These are phyloP conservation scores for Sporisorium graminicola DNA, from an alignment of 1,284 basidiomycete genomes.

Conservation along the genomic window DNA sequence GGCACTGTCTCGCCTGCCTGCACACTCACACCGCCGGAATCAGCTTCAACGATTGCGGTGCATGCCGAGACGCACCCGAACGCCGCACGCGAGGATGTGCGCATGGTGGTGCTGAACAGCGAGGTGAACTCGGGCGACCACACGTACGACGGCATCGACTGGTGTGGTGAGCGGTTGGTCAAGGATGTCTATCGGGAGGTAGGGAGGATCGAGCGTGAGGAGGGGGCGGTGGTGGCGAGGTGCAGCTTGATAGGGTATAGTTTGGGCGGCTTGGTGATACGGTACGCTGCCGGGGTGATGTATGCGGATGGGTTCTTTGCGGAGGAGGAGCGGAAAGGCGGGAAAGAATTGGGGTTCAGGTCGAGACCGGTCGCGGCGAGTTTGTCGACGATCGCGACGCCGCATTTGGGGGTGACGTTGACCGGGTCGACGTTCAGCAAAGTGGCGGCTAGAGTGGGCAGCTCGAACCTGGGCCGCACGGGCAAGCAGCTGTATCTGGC, in stretches of 20 bases:
- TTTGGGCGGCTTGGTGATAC: slow-evolving; percentile 82
- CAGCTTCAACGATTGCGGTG: slow-evolving; percentile 13
- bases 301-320: slow-evolving; percentile 71
- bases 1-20: slow-evolving; percentile 21
- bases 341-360: slow-evolving; percentile 14
- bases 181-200: slow-evolving; percentile 73
- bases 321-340: background rate
- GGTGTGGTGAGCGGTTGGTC: slow-evolving; percentile 79
- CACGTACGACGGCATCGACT: slow-evolving; percentile 82
- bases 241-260: slow-evolving; percentile 74
- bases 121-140: slow-evolving; percentile 75
- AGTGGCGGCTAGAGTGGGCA: slow-evolving; percentile 75
- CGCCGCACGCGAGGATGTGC: slow-evolving; percentile 4
- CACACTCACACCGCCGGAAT: slow-evolving; percentile 24
- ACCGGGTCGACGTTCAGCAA: slow-evolving; percentile 72
- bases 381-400: slow-evolving; percentile 85
- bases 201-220: slow-evolving; percentile 24
- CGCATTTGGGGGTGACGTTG: slow-evolving; percentile 77
- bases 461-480: slow-evolving; percentile 23
- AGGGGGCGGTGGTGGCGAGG: slow-evolving; percentile 29
- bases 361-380: slow-evolving; percentile 25
- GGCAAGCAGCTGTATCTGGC: slow-evolving; percentile 41
- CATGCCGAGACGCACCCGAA: slow-evolving; percentile 28
- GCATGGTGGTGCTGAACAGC: slow-evolving; percentile 74
- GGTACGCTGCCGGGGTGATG: slow-evolving; percentile 82